These are phyloP conservation scores for Eutrema heterophyllum DNA, from an alignment of 345 rosid species.

Conservation along the genomic window DNA sequence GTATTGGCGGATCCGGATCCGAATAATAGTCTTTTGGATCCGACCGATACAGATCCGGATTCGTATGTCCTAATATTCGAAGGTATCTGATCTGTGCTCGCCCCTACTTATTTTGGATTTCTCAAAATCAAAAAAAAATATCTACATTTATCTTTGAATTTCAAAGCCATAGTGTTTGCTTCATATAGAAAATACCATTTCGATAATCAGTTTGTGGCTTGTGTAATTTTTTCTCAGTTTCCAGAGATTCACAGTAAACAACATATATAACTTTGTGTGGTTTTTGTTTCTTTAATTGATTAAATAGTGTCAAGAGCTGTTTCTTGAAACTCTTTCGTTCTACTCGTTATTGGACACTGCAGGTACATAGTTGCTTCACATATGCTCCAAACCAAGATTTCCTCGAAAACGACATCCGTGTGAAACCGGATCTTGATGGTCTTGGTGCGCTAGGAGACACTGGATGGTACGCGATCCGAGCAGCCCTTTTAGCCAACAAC, in stretches of 20 bases:
- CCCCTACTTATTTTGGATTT: too few species aligned
- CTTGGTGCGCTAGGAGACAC: conserved; percentile 82
- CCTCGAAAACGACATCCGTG: conserved; percentile 68
- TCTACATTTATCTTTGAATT: too few species aligned
- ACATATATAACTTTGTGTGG: not conserved
- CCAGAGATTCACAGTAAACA: not conserved
- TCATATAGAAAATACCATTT: too few species aligned
- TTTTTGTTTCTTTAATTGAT: not conserved
- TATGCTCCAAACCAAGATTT: conserved; percentile 50
- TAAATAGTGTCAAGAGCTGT: not conserved
- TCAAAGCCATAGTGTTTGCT: not conserved
- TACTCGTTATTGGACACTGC: not conserved
- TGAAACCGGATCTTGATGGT: conserved; percentile 74
- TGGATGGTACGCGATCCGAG: conserved; percentile 73
- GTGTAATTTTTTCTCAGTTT: not conserved
- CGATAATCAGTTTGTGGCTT: not conserved
- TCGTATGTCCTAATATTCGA: too few species aligned
- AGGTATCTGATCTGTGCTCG: too few species aligned
- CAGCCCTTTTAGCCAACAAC: conserved; percentile 54
- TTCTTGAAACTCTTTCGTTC: not conserved
- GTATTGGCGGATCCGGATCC: too few species aligned
- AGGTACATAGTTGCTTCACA: conserved; percentile 54
- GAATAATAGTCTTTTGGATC: too few species aligned
- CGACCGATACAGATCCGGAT: too few species aligned
- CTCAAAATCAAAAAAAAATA: too few species aligned